These are phyloP conservation scores for Cryphonectria parasitica DNA, from an alignment of 2,329 filamentous ascomycete genomes.

Conservation along the genomic window DNA sequence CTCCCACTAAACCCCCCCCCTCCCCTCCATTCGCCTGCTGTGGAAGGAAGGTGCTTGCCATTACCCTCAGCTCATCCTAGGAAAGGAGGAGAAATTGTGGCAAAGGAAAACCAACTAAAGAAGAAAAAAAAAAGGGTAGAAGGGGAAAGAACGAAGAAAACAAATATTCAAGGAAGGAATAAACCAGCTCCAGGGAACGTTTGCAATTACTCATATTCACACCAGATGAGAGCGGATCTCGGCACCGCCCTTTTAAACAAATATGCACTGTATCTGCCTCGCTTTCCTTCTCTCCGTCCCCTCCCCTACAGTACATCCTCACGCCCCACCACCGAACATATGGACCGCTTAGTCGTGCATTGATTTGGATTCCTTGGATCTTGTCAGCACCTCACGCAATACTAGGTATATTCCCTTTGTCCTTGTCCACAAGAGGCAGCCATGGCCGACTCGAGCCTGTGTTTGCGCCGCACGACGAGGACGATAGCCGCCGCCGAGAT, in stretches of 20 bases:
- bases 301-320: background rate
- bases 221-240: constrained; percentile 5
- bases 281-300: background rate
- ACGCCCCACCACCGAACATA: background rate
- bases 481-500: background rate
- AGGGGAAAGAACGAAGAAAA: background rate
- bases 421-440: background rate
- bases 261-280: constrained; percentile 3
- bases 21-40: background rate
- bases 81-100: background rate
- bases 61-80: background rate
- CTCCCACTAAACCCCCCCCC: background rate
- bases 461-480: background rate
- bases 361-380: background rate
- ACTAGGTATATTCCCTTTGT: background rate
- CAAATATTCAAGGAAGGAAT: background rate
- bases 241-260: background rate
- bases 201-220: background rate
- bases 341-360: constrained; percentile 3
- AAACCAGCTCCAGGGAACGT: background rate
- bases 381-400: background rate
- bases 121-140: background rate
- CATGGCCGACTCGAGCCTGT: background rate
- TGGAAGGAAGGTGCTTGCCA: constrained; percentile 4
- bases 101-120: background rate